Evolutionary conservation across 225 moss, liverwort and hornwort genomes (phyloP), one percentile per base, ranked within the genome.

Genomic region (Sphagnum tenellum): DNA sequence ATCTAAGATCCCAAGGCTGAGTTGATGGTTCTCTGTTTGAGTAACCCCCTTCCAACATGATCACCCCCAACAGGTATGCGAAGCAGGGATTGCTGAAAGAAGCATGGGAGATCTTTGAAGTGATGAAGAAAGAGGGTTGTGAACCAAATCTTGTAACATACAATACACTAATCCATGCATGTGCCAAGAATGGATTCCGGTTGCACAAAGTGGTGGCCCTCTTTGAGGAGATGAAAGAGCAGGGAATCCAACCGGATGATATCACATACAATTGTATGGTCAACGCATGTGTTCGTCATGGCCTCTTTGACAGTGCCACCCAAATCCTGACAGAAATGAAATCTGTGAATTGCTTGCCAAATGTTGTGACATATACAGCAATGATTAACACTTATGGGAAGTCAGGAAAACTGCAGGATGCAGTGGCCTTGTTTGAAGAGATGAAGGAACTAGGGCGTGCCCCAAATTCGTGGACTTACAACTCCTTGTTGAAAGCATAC

Each of bases 391-490:
- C 86, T 9, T 82, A 86, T 62, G 94, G 91, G 57, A 84, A 82
- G 71, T 84, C 84, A 62, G 91, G 94, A 57, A 88, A 84, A 67
- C 79, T 95, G 13, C 79, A 88, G 47, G 84, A 78, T 77, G 91
- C 94, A 6, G 83, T 89, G 73, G 73, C 82, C 9, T 76, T 95
- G 59, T 95, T 92, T 70, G 84, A 82, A 69, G 94, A 95, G 65
- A 95, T 95, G 94, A 95, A 95, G 77, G 78, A 79, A 66, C 88
- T 86, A 53, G 94, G 94, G 45, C 89, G 89, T 46, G 67, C 81
- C 12, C 94, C 94, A 3, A 95, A 89, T 69, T 83, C 91, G 14
- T 95, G 94, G 94, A 95, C 94, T 5, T 95, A 92, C 62, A 95
- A 95, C 72, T 89, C 94, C 46, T 72, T 95, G 61, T 71, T 95